Base-by-base conservation (phyloP, 805 yeast genomes). In the Saccharomyces mikatae region DNA sequence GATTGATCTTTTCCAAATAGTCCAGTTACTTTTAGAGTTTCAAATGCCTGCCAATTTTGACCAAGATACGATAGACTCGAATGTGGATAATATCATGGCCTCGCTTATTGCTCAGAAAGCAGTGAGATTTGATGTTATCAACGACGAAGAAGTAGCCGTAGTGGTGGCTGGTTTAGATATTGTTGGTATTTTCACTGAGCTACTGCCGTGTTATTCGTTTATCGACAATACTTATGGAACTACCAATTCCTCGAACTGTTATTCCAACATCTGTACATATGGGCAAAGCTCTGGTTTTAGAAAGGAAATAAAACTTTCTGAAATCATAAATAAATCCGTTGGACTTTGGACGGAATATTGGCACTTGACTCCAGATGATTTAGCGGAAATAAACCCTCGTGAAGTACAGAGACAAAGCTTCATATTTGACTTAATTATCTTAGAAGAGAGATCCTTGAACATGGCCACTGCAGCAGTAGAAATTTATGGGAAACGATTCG, bases 391-490 rank as follows among this genome's bases (percentile, higher is more conserved):
- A 6, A 82, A 77, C 52, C 76, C 77, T 10, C 67, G 69, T 10
- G 80, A 81, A 53, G 74, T 82, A n/a, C 81, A 81, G 61, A 76
- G 82, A 41, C 96, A 89, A 65, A 84, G 88, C 54, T 82, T 84
- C 54, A 78, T 87, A 3, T 89, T 86, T 69, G 96, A 89, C 64
- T 71, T 88, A 49, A 80, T 89, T 29, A 75, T 82, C 54, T 79
- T 82, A 49, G 96, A 88, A 59, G 88, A 85, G 61, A 77, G 81
- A 17, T 86, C 85, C 52, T 77, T 87, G 26, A 82, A 80, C 50
- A 78, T 88, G 62, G 84, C 90, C 1, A 76, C 77, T 57, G 80
- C 85, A 2, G 84, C 87, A 52, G 73, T 86, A 2, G 80, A 79
- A 36, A 78, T 80, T 6, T 82, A 79, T 57, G 84, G 86, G 1